phyloP scores from a whole-genome alignment of 805 yeast species.

The Kazachstania taianensis region DNA sequence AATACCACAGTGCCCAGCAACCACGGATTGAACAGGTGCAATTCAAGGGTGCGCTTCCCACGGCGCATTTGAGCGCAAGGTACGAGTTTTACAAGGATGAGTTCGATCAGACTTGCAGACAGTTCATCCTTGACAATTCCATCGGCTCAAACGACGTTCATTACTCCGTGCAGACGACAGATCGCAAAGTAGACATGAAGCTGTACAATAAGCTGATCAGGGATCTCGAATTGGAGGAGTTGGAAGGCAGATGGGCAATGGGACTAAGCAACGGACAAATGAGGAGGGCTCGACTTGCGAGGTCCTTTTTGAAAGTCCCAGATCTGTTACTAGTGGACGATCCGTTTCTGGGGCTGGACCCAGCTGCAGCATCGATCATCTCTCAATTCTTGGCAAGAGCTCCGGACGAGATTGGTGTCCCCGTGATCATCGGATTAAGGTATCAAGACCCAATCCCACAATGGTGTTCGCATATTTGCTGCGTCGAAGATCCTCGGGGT shows the following conservation, averaged over 20 bases:
- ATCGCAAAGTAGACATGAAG: constrained; percentile 24
- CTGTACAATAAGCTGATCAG: constrained; percentile 37
- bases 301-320: constrained; percentile 57
- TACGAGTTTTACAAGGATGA: constrained; percentile 82
- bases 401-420: constrained; percentile 16
- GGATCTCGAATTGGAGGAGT: constrained; percentile 42
- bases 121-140: constrained; percentile 45
- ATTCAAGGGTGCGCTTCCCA: constrained; percentile 38
- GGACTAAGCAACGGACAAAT: constrained; percentile 90
- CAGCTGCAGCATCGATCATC: constrained; percentile 52
- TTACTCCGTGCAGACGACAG: constrained; percentile 26
- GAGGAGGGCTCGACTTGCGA: constrained; percentile 81
- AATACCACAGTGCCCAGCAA: constrained; percentile 8
- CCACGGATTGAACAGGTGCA: constrained; percentile 27
- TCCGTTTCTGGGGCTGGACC: constrained; percentile 87
- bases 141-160: constrained; percentile 35
- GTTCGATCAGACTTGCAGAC: constrained; percentile 59
- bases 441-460: constrained; percentile 64
- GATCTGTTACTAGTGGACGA: constrained; percentile 69
- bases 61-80: constrained; percentile 78
- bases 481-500: constrained; percentile 45
- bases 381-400: constrained; percentile 29
- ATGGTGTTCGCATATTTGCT: constrained; percentile 70
- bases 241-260: constrained; percentile 69
- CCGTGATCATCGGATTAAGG: constrained; percentile 66